Percentiles rank a stretch among this genome's conserved stretches.
phyloP scores from a whole-genome alignment of 805 yeast species.

The Teunomyces panamensis region DNA sequence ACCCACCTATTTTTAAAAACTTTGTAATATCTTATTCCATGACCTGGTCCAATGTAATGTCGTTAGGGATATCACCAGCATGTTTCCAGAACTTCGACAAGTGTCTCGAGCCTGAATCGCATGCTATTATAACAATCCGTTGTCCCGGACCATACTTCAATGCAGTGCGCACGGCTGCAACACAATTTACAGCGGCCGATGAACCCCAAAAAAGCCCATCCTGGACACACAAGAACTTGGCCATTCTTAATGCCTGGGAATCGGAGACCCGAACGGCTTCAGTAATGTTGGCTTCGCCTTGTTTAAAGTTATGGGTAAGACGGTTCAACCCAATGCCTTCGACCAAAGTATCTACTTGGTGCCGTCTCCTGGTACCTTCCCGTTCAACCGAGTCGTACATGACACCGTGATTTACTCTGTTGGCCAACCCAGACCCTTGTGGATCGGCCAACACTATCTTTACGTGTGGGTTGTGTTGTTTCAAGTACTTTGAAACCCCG shows the following conservation, averaged over 20 bases:
- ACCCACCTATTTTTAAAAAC: not conserved
- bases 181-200: conserved; percentile 91
- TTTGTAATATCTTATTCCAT: conserved; percentile 6
- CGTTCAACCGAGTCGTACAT: conserved; percentile 88
- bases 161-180: conserved; percentile 69
- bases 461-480: conserved; percentile 42
- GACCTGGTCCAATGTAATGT: conserved; percentile 36
- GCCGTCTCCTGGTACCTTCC: conserved; percentile 92
- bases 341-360: conserved; percentile 91
- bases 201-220: conserved; percentile 94
- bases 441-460: conserved; percentile 83
- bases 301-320: conserved; percentile 73
- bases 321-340: conserved; percentile 94
- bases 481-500: conserved; percentile 30
- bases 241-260: conserved; percentile 82
- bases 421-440: conserved; percentile 89
- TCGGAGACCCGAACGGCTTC: conserved; percentile 80
- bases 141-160: conserved; percentile 53
- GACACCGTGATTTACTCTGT: conserved; percentile 83
- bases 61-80: conserved; percentile 43
- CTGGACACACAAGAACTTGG: conserved; percentile 69
- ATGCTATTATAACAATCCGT: conserved; percentile 77
- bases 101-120: conserved; percentile 92
- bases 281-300: conserved; percentile 69
- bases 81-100: conserved; percentile 88